Evolutionary conservation across 331 rosid genomes (phyloP).

Genomic region (Arachis monticola): DNA sequence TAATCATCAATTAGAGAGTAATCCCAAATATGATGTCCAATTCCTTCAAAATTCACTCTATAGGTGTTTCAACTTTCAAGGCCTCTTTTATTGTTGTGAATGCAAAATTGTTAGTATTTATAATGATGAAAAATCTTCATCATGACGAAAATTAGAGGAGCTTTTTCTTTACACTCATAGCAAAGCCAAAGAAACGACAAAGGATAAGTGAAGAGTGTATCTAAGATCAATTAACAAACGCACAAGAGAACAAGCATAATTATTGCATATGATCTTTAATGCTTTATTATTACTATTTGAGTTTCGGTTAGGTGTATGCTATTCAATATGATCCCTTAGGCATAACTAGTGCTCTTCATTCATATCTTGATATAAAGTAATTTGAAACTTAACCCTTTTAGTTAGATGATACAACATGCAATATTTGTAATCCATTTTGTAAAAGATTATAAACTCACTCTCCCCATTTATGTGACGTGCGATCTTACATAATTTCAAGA

Average conservation of each 20-base stretch:
- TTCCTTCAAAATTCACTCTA: not conserved
- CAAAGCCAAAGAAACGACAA: slow-evolving; percentile 20
- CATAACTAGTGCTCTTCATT: too few relatives aligned
- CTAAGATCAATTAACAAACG: not conserved
- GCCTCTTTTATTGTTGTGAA: slow-evolving; percentile 36
- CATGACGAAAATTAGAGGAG: slow-evolving; percentile 4
- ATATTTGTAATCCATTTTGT: too few relatives aligned
- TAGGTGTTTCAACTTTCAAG: not conserved
- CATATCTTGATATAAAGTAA: too few relatives aligned
- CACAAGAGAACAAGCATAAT: not conserved
- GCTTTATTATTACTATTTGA: slow-evolving; percentile 17
- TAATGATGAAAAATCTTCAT: slow-evolving; percentile 14
- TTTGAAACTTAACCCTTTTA: too few relatives aligned
- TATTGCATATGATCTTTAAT: slow-evolving; percentile 23
- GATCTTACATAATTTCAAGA: too few relatives aligned
- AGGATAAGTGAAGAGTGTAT: not conserved
- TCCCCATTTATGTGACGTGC: too few relatives aligned
- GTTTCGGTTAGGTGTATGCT: slow-evolving; percentile 1
- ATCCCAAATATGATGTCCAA: not conserved
- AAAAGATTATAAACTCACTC: too few relatives aligned
- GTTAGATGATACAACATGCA: too few relatives aligned
- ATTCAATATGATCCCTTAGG: not conserved
- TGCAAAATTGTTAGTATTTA: slow-evolving; percentile 38
- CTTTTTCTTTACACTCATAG: not conserved
- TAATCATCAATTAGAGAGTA: too few relatives aligned